Conservation (phyloP, 1,284 basidiomycete species). For the Cutaneotrichosporon mucoides region DNA sequence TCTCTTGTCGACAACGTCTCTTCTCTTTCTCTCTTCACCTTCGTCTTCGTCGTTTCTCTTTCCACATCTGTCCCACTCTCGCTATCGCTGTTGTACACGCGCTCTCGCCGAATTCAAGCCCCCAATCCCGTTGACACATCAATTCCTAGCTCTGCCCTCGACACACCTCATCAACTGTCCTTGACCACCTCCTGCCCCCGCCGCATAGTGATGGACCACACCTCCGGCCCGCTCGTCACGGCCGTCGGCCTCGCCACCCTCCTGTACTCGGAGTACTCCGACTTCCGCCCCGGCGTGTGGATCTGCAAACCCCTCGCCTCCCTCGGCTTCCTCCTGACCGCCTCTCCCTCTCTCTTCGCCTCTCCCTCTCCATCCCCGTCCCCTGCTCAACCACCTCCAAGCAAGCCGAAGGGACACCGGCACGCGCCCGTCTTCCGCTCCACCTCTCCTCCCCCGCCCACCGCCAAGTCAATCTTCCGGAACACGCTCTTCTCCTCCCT, state of each 20-base stretch:
- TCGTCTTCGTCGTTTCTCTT: no score
- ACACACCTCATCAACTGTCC: background rate
- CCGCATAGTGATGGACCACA: conserved; percentile 2
- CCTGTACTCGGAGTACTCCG: conserved; percentile 5
- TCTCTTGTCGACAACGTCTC: background rate
- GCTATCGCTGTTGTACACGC: no score
- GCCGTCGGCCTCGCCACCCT: conserved; percentile 11
- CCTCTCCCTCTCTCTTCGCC: background rate
- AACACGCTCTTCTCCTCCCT: conserved; percentile 10
- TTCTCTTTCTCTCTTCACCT: background rate
- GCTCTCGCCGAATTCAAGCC: no score
- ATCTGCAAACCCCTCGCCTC: conserved; percentile 19
- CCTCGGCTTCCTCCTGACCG: conserved; percentile 13
- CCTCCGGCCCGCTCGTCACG: conserved; percentile 11
- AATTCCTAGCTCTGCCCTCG: no score
- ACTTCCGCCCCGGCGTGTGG: conserved; percentile 4
- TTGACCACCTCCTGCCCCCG: background rate
- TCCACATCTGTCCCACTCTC: no score
- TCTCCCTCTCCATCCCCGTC: background rate
- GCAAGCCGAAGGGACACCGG: no score
- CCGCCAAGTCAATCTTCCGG: background rate
- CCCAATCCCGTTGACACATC: no score
- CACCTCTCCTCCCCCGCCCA: no score
- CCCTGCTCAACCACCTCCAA: no score
- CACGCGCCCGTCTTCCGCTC: no score